Evolutionary conservation across 345 rosid genomes (phyloP).

Genomic region (Eucalyptus decipiens): DNA sequence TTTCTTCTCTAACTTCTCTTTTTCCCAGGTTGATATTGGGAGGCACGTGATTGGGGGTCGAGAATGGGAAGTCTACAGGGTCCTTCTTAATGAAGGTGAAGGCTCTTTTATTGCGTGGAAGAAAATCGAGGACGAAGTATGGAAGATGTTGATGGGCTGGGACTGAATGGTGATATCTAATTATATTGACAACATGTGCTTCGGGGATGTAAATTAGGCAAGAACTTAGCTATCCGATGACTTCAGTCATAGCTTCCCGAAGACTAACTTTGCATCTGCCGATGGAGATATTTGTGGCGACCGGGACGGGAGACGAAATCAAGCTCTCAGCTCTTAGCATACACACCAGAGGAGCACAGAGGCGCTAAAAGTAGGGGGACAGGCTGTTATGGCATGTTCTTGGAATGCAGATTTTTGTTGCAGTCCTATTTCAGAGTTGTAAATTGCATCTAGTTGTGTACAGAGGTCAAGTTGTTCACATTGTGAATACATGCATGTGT

Average conservation of each 20-base stretch:
- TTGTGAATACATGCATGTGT: background rate
- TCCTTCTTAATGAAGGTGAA: slow-evolving; percentile 73
- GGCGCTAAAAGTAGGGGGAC: background rate
- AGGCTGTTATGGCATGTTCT: background rate
- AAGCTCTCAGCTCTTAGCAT: background rate
- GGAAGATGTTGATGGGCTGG: slow-evolving; percentile 95
- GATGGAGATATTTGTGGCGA: background rate
- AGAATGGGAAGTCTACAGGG: slow-evolving; percentile 91
- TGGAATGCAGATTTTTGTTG: background rate
- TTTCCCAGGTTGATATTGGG: slow-evolving; percentile 68
- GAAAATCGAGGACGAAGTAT: slow-evolving; percentile 67
- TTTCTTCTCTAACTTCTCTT: background rate
- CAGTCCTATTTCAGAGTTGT: background rate
- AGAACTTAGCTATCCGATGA: background rate
- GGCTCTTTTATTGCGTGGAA: slow-evolving; percentile 23
- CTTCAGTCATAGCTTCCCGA: background rate
- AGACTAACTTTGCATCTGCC: background rate
- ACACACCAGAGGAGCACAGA: background rate
- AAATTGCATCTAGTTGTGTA: background rate
- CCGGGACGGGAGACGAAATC: background rate
- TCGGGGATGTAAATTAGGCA: background rate
- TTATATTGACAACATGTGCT: background rate
- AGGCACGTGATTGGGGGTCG: slow-evolving; percentile 63
- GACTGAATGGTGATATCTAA: slow-evolving; percentile 9
- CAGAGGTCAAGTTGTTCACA: background rate